Evolutionary conservation across 2,329 filamentous ascomycete species (phyloP).

Genomic region (Lachnellula occidentalis): DNA sequence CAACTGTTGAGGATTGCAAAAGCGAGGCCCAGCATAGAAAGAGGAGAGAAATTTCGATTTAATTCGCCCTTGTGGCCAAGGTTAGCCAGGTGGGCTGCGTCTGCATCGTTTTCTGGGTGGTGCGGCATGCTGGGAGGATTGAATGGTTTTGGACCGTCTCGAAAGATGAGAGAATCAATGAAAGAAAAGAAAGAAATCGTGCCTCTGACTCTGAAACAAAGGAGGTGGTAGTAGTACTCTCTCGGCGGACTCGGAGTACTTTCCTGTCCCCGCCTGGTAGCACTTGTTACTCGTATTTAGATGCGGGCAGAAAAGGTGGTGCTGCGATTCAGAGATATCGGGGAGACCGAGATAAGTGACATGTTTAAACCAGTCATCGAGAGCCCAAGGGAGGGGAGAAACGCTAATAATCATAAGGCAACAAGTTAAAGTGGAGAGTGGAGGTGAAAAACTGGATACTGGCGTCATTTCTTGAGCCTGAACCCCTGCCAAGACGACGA

Average conservation of each 20-base stretch:
- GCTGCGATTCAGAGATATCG: background rate
- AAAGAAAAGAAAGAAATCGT: background rate
- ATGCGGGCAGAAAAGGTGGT: background rate
- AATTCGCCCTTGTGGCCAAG: constrained; percentile 45
- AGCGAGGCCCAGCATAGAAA: constrained; percentile 54
- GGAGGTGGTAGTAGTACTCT: too few relatives aligned
- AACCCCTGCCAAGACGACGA: background rate
- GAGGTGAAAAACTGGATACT: background rate
- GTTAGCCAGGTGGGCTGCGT: constrained; percentile 42
- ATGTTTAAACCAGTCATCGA: background rate
- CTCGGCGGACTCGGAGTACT: too few relatives aligned
- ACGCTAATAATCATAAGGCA: background rate
- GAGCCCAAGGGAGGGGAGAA: background rate
- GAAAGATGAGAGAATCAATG: background rate
- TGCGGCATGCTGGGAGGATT: background rate
- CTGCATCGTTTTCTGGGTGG: constrained; percentile 5
- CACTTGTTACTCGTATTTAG: background rate
- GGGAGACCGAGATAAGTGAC: background rate
- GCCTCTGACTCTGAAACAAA: background rate
- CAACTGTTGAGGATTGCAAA: constrained; percentile 55
- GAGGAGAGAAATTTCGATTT: constrained; percentile 48
- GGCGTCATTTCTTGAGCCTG: background rate
- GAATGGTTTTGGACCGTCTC: background rate
- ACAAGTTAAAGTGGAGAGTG: background rate
- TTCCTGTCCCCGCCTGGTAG: background rate